Conservation (phyloP, 1,284 basidiomycete species). For the Sparassis latifolia region DNA sequence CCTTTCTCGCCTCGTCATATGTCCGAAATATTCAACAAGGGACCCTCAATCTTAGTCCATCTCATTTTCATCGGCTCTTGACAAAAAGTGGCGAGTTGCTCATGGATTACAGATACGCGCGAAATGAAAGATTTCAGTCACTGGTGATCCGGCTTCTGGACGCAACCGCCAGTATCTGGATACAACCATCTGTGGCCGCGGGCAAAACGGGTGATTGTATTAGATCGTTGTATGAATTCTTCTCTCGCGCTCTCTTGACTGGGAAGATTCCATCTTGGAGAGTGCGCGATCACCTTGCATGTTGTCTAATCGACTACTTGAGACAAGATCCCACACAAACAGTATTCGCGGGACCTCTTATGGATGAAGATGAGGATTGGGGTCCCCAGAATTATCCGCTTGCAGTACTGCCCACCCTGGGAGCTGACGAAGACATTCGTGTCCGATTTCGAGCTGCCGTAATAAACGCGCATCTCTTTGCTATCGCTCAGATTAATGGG, state of each 20-base stretch:
- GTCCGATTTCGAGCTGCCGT: conserved; percentile 76
- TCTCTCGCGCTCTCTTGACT: conserved; percentile 38
- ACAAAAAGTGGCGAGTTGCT: conserved; percentile 50
- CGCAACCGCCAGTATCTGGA: conserved; percentile 64
- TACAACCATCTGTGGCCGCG: conserved; percentile 29
- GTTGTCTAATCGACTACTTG: conserved; percentile 66
- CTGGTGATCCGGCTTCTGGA: conserved; percentile 59
- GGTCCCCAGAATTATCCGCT: conserved; percentile 31
- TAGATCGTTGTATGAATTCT: conserved; percentile 44
- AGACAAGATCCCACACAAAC: conserved; percentile 48
- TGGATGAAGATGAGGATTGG: conserved; percentile 22
- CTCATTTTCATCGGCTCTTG: conserved; percentile 49
- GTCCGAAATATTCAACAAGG: conserved; percentile 49
- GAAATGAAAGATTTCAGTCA: conserved; percentile 48
- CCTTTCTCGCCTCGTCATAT: conserved; percentile 51
- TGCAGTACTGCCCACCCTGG: conserved; percentile 44
- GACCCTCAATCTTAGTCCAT: conserved; percentile 46
- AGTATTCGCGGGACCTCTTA: conserved; percentile 36
- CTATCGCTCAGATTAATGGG: conserved; percentile 26
- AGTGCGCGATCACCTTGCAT: conserved; percentile 57
- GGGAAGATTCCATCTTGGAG: conserved; percentile 57
- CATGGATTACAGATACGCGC: conserved; percentile 48
- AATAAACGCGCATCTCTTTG: conserved; percentile 57
- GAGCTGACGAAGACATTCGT: conserved; percentile 74
- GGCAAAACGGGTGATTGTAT: conserved; percentile 40